Evolutionary conservation across 2,329 filamentous ascomycete genomes (phyloP), one percentile per base, ranked within the genome.

Genomic region (Ascocoryne sarcoides): DNA sequence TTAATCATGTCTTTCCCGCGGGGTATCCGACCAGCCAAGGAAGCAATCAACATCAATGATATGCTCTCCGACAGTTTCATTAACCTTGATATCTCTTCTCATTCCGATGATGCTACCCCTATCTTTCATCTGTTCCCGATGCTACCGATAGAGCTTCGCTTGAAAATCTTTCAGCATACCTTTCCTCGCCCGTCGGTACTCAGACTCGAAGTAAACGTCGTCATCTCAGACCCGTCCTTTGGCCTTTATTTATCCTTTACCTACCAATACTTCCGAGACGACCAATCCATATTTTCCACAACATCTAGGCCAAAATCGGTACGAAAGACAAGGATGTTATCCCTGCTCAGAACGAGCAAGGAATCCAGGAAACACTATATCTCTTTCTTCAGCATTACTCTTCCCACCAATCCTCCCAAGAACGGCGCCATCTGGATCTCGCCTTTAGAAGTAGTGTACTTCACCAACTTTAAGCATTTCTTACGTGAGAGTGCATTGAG

Each of bases 81-180:
- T 12, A 26, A 26, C 7, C 23, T 26, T 12, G 23, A 26, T 7
- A 26, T 26, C 23, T 26, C 12, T 7, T 26, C 23, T 12, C 7
- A 26, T 12, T 26, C 12, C 23, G 7, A 26, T 7, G 23, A 26
- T 7, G 7, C 23, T 26, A 7, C 23, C 7, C 7, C 7, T 7
- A 26, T 7, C 7, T 26, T 26, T 26, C 23, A 26, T 12, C 23
- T 7, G 12, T 26, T 26, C 23, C 12, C 23, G 7, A 7, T 26
- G 12, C 23, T 26, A 7, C 23, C 23, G 7, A 26, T 12, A 12
- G 23, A 26, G 12, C 23, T 26, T 12, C 23, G 23, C 3, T 29
- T 38, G 15, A 43, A 38, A 12, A 39, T 43, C 20, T 37, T 32
- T 29, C 17, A 23, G 4, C 31, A 43, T 17, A 26, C 36, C 12